Percentiles rank a stretch among this genome's conserved stretches.
phyloP scores from a whole-genome alignment of 2,329 filamentous ascomycete species.

The Metarhizium humberi region DNA sequence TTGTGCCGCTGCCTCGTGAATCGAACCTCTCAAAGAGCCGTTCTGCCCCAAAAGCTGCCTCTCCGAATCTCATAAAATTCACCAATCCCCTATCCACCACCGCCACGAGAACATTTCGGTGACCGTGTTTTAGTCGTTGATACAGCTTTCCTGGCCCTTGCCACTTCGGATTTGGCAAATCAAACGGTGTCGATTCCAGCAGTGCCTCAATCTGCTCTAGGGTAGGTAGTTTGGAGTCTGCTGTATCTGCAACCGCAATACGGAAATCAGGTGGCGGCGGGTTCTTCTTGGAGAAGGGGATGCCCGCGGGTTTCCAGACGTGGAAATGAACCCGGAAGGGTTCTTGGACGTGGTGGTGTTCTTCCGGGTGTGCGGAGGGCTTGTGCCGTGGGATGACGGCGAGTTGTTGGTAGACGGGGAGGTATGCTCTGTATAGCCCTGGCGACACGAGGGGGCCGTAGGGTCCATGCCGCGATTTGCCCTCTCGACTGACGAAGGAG shows the following conservation, averaged over 20 bases:
- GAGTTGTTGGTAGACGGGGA: conserved; percentile 67
- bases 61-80: conserved; percentile 74
- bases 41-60: conserved; percentile 72
- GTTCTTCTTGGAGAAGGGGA: conserved; percentile 66
- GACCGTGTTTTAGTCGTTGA: conserved; percentile 72
- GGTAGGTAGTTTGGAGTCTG: conserved; percentile 61
- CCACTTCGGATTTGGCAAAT: conserved; percentile 39
- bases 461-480: conserved; percentile 18
- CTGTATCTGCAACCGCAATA: conserved; percentile 71
- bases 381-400: conserved; percentile 65
- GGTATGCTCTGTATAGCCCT: conserved; percentile 57
- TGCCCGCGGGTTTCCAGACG: conserved; percentile 61
- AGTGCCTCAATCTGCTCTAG: conserved; percentile 62
- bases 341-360: conserved; percentile 19
- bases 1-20: conserved; percentile 26
- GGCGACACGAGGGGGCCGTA: conserved; percentile 52
- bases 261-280: conserved; percentile 76
- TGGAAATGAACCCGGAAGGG: conserved; percentile 71
- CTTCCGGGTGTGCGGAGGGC: conserved; percentile 26
- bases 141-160: conserved; percentile 49
- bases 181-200: conserved; percentile 63
- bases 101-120: conserved; percentile 74
- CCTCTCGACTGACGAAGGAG: conserved; percentile 30
- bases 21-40: conserved; percentile 54
- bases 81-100: conserved; percentile 85